Evolutionary conservation across 129 eudicot species (phyloP), one percentile per base, ranked within the genome.

Genomic region (carrot (Daucus carota)): DNA sequence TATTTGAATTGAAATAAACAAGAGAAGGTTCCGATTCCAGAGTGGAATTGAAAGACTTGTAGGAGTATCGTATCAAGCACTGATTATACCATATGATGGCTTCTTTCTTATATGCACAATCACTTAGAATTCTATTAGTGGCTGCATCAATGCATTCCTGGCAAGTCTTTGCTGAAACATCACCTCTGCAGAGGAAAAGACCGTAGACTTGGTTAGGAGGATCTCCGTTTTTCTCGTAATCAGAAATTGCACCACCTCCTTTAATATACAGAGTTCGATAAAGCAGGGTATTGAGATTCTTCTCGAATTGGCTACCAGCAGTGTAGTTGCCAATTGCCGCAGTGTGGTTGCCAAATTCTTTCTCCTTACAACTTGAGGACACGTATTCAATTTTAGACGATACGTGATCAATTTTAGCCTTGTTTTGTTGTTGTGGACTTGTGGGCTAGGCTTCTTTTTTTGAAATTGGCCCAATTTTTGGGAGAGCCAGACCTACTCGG

Each of bases 111-210:
- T 1, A 31, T 41, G 43, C 26, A 41, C 79, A 77, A 1, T 33
- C 2, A 14, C 8, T 8, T 0, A 50, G 2, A 69, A 83, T 67
- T 15, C 26, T 34, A 26, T 15, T 13, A 15, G 45, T 18, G 5
- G 87, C 79, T 34, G 34, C 63, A 5, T 0, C 20, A 5, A 81
- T 47, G 74, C 87, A 86, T 11, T n/a, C 70, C 1, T 62, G 70
- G 57, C 90, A 86, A 3, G 41, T 5, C 31, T 72, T 76, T 67
- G 46, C 29, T 18, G 73, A 22, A 28, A 83, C 45, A 52, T 87
- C 91, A n/a, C 88, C 88, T 18, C 86, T 83, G 75, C 91, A 87
- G 20, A 84, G 79, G 34, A 76, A 63, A 24, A 77, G 29, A 17
- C 79, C 91, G 20, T 76, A 50, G 52, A 74, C 86, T 0, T 3